A percentile compares a stretch with the other conserved stretches of the same genome.
These are phyloP conservation scores for Blastocystis sp. DNA, from an alignment of 352 stramenopile species.

Conservation along the genomic window DNA sequence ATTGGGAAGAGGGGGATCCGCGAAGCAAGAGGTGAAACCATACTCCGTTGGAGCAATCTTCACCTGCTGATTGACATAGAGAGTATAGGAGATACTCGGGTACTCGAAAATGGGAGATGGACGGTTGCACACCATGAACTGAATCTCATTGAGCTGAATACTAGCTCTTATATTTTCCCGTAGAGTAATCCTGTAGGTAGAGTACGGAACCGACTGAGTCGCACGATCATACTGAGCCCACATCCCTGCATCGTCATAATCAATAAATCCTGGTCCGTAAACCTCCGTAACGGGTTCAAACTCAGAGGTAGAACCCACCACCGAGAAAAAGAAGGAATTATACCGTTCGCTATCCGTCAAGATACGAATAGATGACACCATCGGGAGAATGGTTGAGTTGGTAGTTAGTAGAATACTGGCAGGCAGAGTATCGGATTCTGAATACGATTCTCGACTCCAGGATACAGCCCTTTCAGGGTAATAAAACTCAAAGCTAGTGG, in stretches of 20 bases:
- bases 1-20: not conserved
- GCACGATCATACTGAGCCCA: not conserved
- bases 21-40: not conserved
- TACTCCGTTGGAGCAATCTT: not conserved
- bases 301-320: not conserved
- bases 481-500: not conserved
- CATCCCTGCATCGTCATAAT: not conserved
- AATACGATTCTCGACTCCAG: not conserved
- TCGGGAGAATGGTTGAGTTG: not conserved
- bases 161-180: not conserved
- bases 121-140: conserved; percentile 6
- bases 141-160: not conserved
- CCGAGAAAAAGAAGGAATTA: not conserved
- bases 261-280: not conserved
- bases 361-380: not conserved
- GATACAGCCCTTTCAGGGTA: not conserved
- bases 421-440: not conserved
- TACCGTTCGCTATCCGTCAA: not conserved
- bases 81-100: too few relatives aligned
- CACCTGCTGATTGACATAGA: not conserved
- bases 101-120: too few relatives aligned
- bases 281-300: not conserved
- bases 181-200: not conserved
- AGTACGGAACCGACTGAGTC: not conserved
- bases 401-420: not conserved